Conservation (phyloP, 108 stramenopile species). For the Pelagomonas calceolata region DNA sequence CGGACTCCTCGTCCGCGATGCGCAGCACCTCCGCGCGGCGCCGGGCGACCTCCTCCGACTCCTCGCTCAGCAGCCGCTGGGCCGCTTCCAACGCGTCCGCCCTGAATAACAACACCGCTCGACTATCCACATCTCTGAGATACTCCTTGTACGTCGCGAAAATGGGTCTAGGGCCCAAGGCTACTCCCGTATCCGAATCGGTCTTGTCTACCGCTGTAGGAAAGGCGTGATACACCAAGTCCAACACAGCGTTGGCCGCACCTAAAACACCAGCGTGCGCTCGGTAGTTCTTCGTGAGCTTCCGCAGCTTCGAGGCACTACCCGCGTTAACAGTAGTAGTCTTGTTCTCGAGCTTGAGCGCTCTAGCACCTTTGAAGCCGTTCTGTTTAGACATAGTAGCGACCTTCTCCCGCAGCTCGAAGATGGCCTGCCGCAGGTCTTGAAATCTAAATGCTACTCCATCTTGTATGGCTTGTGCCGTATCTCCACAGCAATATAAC, state of each 20-base stretch:
- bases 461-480: conserved; percentile 32
- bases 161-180: background rate
- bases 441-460: conserved; percentile 41
- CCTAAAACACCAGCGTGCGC: conserved; percentile 33
- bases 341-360: too few species aligned
- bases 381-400: background rate
- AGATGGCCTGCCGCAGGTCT: conserved; percentile 35
- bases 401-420: conserved; percentile 23
- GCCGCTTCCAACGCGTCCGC: too few species aligned
- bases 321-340: too few species aligned
- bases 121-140: too few species aligned
- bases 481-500: conserved; percentile 17
- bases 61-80: too few species aligned
- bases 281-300: conserved; percentile 30
- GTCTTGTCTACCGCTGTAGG: background rate
- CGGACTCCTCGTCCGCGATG: too few species aligned
- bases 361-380: too few species aligned
- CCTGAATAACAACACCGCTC: too few species aligned
- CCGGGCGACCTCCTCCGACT: too few species aligned
- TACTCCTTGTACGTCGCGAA: too few species aligned
- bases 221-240: conserved; percentile 32
- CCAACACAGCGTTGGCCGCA: conserved; percentile 32
- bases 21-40: too few species aligned
- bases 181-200: background rate
- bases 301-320: conserved; percentile 6